Base-by-base conservation (phyloP, 345 rosid genomes). In the Clarkia xantiana region DNA sequence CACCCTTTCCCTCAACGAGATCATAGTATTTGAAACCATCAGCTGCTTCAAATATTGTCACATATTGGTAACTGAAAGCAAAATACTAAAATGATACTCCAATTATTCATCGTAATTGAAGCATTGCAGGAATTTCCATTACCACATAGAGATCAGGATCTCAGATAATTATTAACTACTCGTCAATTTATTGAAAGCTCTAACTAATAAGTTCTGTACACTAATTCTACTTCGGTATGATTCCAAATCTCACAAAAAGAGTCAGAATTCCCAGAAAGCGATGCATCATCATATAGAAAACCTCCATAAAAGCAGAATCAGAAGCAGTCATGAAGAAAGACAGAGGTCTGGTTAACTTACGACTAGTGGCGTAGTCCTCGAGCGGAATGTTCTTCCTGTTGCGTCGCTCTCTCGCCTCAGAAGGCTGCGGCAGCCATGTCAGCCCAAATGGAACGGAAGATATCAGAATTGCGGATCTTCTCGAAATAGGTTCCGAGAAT, bases 341-440 rank as follows among this genome's bases (percentile, higher is more conserved):
- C 54, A 20, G 43, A 17, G 17, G 29, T 14, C 3, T 19, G 49
- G 14, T 56, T 25, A 42, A 66, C 79, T 64, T 62, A 84, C 95
- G 76, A 59, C 60, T 53, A 25, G 88, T 76, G 62, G 64, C 58
- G 59, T 82, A 89, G 6, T 79, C 86, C 40, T 85, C 87, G 20
- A 72, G 70, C 48, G 90, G 87, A 56, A 89, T 72, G 45, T 20
- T 55, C 75, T 80, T 82, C 75, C 39, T 78, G 70, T 60, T 78
- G 68, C 94, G 80, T 69, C 97, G 73, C 71, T 85, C 95, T 55
- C 90, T 74, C 38, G 95, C 87, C 19, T 77, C 80, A 4, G 90
- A 63, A 19, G 63, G 54, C 17, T 52, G 75, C 1, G 86, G 86
- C 16, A 62, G 62, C 18, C 76, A 45, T 60, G 70, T 39, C 58